Evolutionary conservation across 352 stramenopile genomes (phyloP), one percentile per base, ranked within the genome.

Genomic region (Pythium utonaiense): DNA sequence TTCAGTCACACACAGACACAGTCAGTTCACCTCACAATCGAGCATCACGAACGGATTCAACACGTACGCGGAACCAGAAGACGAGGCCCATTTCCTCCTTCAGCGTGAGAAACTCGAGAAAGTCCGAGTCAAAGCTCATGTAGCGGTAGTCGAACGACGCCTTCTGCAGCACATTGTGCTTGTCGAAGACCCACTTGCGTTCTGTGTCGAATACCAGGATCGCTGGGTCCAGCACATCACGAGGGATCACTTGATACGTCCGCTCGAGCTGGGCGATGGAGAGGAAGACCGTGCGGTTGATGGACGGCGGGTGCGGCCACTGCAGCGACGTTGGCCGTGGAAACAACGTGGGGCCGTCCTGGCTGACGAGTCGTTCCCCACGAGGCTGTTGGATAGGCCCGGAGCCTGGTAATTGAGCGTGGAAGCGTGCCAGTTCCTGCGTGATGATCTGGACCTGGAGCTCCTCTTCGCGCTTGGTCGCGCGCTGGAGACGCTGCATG

Each of bases 121-220:
- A 91, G 34, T 88, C 79, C 52, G 78, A 70, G 33, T 88, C 79
- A 36, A 89, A 89, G 63, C 70, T 74, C 78, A 91, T 88, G 65
- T 88, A 91, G 5, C 67, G 71, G 56, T 87, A 88, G 68, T 91
- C 81, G 51, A 91, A 89, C 24, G 69, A 63, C 22, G 71, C 62
- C 44, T 87, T 88, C 54, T 88, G 81, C n/a, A 91, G 66, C n/a
- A 53, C 57, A 30, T 80, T 89, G 61, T 91, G 81, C 34, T 72
- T 71, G 60, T 80, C 70, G 57, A 89, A 91, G 42, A 91, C 74
- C 78, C 82, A 91, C 51, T 84, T 84, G 19, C 82, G 70, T 53
- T 89, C 74, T 0, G 75, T 75, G 44, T 91, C 82, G 44, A 91
- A 88, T 31, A 91, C 60, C 49, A 87, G 73, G 3, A 91, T 53